A percentile compares a stretch with the other conserved stretches of the same genome.
Evolutionary conservation across 176 grass and related monocot genomes (phyloP).

Genomic region (Musa beccarii): DNA sequence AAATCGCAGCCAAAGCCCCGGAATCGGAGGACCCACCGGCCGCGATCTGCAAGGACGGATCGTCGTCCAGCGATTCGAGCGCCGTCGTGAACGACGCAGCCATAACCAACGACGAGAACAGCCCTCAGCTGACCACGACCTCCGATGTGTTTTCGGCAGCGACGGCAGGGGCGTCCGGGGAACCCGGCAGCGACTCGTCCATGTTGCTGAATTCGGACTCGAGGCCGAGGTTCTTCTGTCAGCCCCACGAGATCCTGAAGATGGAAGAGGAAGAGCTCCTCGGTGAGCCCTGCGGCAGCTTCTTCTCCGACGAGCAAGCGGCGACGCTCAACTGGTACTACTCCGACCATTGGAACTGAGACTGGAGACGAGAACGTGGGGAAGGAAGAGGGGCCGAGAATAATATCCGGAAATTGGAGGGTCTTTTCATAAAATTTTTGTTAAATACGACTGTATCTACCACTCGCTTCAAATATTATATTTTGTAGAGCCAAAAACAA

Average conservation of each 20-base stretch:
- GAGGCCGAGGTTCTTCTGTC: background rate
- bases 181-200: background rate
- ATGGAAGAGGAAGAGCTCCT: background rate
- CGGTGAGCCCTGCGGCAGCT: background rate
- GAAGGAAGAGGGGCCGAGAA: too few relatives aligned
- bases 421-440: background rate
- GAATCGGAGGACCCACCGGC: background rate
- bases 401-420: background rate
- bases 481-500: background rate
- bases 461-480: background rate
- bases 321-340: constrained; percentile 9
- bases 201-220: background rate
- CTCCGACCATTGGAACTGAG: constrained; percentile 1
- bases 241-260: background rate
- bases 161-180: background rate
- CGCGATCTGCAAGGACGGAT: background rate
- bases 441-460: background rate
- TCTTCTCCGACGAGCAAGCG: constrained; percentile 7
- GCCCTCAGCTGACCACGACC: background rate
- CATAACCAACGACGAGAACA: background rate
- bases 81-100: background rate
- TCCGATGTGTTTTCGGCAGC: background rate
- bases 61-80: constrained; percentile 1
- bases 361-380: too few relatives aligned
- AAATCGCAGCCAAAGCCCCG: background rate